Evolutionary conservation across 257 asterid species (phyloP), one percentile per base, ranked within the genome.

Genomic region (Jacaranda mimosifolia): DNA sequence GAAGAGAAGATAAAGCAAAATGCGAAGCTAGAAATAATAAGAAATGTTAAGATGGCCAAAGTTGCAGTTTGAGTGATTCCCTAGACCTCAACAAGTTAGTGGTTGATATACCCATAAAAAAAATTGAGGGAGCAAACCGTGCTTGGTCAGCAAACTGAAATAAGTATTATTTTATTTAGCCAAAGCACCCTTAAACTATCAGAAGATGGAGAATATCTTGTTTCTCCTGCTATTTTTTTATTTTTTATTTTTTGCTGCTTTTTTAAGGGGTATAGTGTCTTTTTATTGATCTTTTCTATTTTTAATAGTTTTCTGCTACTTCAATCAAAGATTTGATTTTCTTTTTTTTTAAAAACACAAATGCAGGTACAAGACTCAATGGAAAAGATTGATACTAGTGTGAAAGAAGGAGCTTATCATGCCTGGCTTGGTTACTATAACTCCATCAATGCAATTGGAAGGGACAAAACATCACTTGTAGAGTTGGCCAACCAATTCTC

Each of bases 371-470:
- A 87, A 72, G 90, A 82, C 68, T 86, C 89, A 4, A 75, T 93
- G 86, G 77, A 68, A 43, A 91, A 84, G 83, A 80, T 95, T 3
- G 99, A 95, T 42, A 57, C 84, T 4, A 92, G 92, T 32, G 66
- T 89, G 51, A 95, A 90, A 80, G 99, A 95, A 87, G 91, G 94
- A 66, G 97, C 97, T 26, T 95, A 90, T 85, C 97, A 87, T 72
- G 85, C 96, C 1, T 95, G 99, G 98, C 97, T 93, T 3, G 97
- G 98, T n/a, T 95, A 91, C 74, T 95, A 93, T 21, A 93, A 90
- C 84, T 90, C 98, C 9, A 85, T 91, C 32, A 83, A 73, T 40
- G 86, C 87, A 36, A 89, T 91, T 56, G 92, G 94, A 55, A 77
- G 96, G 72, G 99, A 95, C 77, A 95, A 95, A 74, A 91, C 97